Percentiles rank a stretch among this genome's conserved stretches.
phyloP scores from a whole-genome alignment of 139 green algal genomes.

The Trebouxia sp. region DNA sequence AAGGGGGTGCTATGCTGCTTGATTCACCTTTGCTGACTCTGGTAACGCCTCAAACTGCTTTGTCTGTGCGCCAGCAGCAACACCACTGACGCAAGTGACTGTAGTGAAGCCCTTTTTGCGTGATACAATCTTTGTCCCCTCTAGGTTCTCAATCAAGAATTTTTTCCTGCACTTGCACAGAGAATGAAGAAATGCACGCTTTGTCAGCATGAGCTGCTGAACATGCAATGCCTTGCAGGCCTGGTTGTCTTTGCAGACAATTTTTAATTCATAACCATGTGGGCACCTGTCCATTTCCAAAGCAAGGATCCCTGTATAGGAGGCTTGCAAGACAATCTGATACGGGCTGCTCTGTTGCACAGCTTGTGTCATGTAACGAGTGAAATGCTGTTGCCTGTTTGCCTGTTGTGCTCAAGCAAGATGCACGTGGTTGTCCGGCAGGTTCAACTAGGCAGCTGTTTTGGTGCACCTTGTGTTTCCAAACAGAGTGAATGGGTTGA shows the following conservation, averaged over 20 bases:
- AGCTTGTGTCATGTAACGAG: too few species aligned
- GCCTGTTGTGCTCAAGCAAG: too few species aligned
- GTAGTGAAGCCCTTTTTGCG: constrained; percentile 42
- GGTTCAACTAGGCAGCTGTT: too few species aligned
- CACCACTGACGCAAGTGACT: constrained; percentile 31
- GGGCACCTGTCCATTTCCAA: too few species aligned
- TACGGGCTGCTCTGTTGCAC: too few species aligned
- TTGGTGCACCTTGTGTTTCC: constrained; percentile 19
- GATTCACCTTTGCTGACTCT: constrained; percentile 31
- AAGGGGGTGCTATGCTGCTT: background rate
- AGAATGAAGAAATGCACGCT: background rate
- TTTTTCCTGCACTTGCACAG: constrained; percentile 32
- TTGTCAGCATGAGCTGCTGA: background rate
- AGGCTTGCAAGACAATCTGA: too few species aligned
- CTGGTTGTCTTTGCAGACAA: too few species aligned
- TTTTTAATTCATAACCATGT: too few species aligned
- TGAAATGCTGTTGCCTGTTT: too few species aligned
- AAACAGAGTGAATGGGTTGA: constrained; percentile 26
- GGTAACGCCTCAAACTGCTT: constrained; percentile 33
- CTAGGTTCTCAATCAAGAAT: constrained; percentile 38
- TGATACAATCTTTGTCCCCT: constrained; percentile 33
- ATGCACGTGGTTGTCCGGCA: too few species aligned
- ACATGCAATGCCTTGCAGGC: too few species aligned
- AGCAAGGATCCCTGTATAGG: too few species aligned
- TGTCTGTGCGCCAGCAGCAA: constrained; percentile 31